Base-by-base conservation (phyloP, 2,329 filamentous ascomycete species). In the Colletotrichum abscissum region DNA sequence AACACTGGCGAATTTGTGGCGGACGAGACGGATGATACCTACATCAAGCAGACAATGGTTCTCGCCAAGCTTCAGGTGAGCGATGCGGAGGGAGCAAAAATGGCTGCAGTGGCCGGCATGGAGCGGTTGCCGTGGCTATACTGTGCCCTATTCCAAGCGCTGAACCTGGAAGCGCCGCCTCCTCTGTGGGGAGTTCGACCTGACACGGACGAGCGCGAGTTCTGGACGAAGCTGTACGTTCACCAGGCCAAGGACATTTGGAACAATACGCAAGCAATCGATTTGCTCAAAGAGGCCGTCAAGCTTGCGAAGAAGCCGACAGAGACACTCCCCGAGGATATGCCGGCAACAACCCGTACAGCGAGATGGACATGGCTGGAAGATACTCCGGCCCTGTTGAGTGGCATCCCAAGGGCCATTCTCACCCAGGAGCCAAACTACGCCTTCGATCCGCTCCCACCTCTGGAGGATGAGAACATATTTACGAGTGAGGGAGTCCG, bases 71-170 rank as follows among this genome's bases (percentile, higher is more conserved):
- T 95, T 57, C 92, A 95, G 74, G 84, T 93, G 14, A 90, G 91
- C 55, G 91, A 75, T 19, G 85, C 85, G 2, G 87, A 88, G 22
- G 90, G 91, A 59, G 93, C 94, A 42, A 90, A 92, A 73, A 86
- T 88, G 66, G 84, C 91, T 7, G 87, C 98, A 8, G 85, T 87
- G 5, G 85, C 87, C 8, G 93, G 94, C 2, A 93, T 98, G 81
- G 87, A 90, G 69, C 86, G 86, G 33, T 90, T 95, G 66, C 96
- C 97, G 0, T 99, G 95, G 95, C 87, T 98, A 2, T 95, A 96
- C 78, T 92, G 90, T 67, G 88, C 92, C 26, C 85, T 99, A 4
- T 97, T 96, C 80, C 92, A 94, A 77, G 93, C 94, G 60, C 86
- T 98, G 30, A 92, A 93, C 75, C 87, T 98, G 35, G 92, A 95